Base-by-base conservation (phyloP, 768 basidiomycete species). In the Rhizopogon roseolus region DNA sequence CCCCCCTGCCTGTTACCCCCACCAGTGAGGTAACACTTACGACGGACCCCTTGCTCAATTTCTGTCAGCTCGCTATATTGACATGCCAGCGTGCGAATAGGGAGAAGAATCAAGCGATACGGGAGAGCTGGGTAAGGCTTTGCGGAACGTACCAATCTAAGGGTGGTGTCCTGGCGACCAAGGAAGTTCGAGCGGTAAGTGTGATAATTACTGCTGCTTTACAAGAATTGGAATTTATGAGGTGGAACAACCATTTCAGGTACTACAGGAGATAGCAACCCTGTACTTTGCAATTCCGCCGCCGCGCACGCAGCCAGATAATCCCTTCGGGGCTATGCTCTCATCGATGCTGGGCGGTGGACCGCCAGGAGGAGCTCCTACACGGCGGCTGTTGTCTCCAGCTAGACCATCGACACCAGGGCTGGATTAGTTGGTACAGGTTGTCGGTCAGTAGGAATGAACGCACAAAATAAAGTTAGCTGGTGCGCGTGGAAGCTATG, bases 211-310 rank as follows among this genome's bases (percentile, higher is more conserved):
- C 27, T 32, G 5, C 6, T 46, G 6, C 32, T 25, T n/a, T 29
- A 45, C 22, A 19, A 19, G 7, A n/a, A 5, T 19, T 17, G 8
- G 40, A 5, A 19, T 41, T 6, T 8, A 14, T 6, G 16, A 19
- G 29, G 8, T 29, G 29, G 41, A 28, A 54, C 34, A 49, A 25
- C 7, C n/a, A 22, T 52, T 25, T 22, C 58, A 93, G 91, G 75
- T 75, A n/a, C 68, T 90, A 46, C 74, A 75, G 49, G 87, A 90
- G 51, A 73, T 95, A 49, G 84, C 80, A 4, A 77, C 77, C 13
- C 67, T 93, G 25, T 94, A 91, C 70, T 98, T 99, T 70, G 86
- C 86, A 7, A 86, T 98, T 46, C 88, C 91, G 6, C 87, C 84
- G 36, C 89, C 92, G 49, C 76, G 86, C 54, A 69, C 72, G 52